Evolutionary conservation across 306 rosid genomes (phyloP).

Genomic region (Rosa lucieae): DNA sequence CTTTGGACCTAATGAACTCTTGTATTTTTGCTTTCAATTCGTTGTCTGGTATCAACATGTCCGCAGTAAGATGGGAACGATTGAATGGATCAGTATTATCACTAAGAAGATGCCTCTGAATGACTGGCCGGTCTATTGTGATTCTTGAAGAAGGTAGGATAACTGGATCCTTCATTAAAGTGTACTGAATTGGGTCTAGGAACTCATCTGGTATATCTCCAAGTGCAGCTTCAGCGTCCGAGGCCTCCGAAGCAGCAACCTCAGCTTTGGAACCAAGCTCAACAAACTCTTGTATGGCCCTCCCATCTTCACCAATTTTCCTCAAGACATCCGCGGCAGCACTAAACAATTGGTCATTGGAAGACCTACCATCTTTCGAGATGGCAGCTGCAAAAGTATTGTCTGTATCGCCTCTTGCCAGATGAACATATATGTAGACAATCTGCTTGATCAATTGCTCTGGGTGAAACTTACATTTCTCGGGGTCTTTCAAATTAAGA

Average conservation of each 20-base stretch:
- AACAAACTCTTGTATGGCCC: constrained; percentile 72
- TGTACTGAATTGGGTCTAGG: constrained; percentile 99
- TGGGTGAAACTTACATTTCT: constrained; percentile 90
- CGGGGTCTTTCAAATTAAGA: constrained; percentile 90
- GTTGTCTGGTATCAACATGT: constrained; percentile 72
- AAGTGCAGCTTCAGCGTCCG: constrained; percentile 87
- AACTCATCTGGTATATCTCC: constrained; percentile 99
- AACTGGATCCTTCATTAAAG: constrained; percentile 97
- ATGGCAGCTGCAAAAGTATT: constrained; percentile 87
- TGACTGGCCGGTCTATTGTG: constrained; percentile 79
- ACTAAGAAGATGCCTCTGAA: constrained; percentile 98
- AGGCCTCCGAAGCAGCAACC: constrained; percentile 90
- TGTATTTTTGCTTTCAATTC: constrained; percentile 72
- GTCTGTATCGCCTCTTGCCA: constrained; percentile 78
- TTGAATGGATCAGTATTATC: constrained; percentile 84
- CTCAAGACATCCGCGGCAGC: constrained; percentile 89
- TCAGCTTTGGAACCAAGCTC: constrained; percentile 88
- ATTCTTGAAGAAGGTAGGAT: constrained; percentile 90
- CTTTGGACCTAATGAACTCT: constrained; percentile 67
- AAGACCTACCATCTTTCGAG: constrained; percentile 96
- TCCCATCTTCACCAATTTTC: constrained; percentile 83
- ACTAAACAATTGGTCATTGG: constrained; percentile 89
- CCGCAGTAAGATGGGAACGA: constrained; percentile 88
- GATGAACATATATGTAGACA: constrained; percentile 83
- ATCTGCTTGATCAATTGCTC: constrained; percentile 88